A percentile compares a stretch with the other conserved stretches of the same genome.
Evolutionary conservation across 805 yeast genomes (phyloP).

Genomic region (Saccharomycopsis fodiens): DNA sequence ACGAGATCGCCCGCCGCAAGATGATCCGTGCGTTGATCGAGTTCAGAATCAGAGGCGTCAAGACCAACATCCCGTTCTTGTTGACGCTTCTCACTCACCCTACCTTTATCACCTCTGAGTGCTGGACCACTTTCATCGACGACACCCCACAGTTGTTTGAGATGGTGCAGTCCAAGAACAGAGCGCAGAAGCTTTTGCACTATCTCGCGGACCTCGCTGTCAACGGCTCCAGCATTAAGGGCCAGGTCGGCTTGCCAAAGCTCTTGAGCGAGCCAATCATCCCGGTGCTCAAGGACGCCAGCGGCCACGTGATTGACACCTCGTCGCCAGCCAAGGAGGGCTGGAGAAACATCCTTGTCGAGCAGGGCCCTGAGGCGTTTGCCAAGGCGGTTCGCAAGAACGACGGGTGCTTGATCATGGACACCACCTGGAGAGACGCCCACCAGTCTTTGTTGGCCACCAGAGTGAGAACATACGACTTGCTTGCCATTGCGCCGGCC

Average conservation of each 20-base stretch:
- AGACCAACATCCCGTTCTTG: conserved; percentile 95
- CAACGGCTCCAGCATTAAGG: conserved; percentile 92
- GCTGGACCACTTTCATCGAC: conserved; percentile 98
- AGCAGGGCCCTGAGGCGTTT: conserved; percentile 82
- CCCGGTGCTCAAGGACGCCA: conserved; percentile 60
- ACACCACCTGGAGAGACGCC: conserved; percentile 99
- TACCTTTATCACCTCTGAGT: conserved; percentile 74
- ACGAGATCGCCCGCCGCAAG: conserved; percentile 94
- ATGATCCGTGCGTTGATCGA: conserved; percentile 96
- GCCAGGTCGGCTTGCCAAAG: conserved; percentile 91
- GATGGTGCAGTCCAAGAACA: conserved; percentile 90
- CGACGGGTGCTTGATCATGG: conserved; percentile 90
- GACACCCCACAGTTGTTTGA: conserved; percentile 95
- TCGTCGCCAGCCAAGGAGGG: conserved; percentile 59
- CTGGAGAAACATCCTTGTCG: conserved; percentile 84
- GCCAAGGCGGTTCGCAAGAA: conserved; percentile 79
- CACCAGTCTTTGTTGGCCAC: conserved; percentile 97
- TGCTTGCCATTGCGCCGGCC: conserved; percentile 85
- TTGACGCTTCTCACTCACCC: conserved; percentile 86
- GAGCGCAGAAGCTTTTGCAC: conserved; percentile 89
- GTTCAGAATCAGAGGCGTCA: conserved; percentile 98
- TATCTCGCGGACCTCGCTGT: conserved; percentile 92
- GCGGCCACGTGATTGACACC: conserved; percentile 49
- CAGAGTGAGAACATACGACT: conserved; percentile 90
- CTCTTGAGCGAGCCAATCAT: conserved; percentile 65